These are phyloP conservation scores for Polygonum maritimum DNA, from an alignment of 148 eudicot genomes.

Conservation along the genomic window DNA sequence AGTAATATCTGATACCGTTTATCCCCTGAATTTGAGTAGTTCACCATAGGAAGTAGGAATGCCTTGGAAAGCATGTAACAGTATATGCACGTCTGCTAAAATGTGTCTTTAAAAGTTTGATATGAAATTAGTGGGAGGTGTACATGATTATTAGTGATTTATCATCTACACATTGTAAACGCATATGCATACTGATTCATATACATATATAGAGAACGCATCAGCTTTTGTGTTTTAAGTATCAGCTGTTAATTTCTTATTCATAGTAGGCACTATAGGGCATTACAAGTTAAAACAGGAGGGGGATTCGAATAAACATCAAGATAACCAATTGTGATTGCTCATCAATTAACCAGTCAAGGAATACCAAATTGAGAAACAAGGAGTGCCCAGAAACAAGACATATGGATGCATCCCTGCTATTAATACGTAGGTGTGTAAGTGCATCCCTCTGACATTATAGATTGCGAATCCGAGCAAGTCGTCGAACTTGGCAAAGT, in stretches of 20 bases:
- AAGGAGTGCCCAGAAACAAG: neutral
- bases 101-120: neutral
- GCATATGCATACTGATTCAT: no score
- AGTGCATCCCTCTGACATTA: neutral
- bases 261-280: no score
- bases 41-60: neutral
- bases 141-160: neutral
- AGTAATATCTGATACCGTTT: conserved; percentile 68
- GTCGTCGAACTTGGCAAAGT: neutral
- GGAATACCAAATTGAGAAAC: neutral
- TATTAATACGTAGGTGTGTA: neutral
- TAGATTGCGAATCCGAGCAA: neutral
- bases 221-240: no score
- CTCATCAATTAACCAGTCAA: neutral
- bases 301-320: no score
- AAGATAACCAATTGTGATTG: no score
- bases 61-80: neutral
- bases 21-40: conserved; percentile 24
- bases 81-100: neutral
- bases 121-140: neutral
- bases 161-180: no score
- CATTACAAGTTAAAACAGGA: no score
- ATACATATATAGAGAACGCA: no score
- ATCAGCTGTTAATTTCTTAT: no score
- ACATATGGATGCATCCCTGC: neutral